These are phyloP conservation scores for Aspergillus nomiae DNA, from an alignment of 2,329 filamentous ascomycete genomes.

Conservation along the genomic window DNA sequence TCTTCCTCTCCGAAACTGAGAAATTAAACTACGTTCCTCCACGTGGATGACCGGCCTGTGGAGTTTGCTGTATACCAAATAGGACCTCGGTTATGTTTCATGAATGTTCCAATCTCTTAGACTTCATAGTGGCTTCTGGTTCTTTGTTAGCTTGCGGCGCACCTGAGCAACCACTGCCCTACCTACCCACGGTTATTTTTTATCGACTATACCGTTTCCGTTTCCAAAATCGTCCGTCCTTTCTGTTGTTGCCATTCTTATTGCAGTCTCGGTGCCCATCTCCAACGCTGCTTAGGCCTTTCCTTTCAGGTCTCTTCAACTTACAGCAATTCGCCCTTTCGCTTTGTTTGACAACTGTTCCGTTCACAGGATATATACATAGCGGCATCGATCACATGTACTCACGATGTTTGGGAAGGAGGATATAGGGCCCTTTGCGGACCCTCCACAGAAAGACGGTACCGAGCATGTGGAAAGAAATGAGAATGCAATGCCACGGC, in stretches of 20 bases:
- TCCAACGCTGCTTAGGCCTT: background rate
- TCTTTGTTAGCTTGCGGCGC: background rate
- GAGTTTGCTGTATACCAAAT: background rate
- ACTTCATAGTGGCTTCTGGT: background rate
- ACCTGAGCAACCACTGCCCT: constrained; percentile 2
- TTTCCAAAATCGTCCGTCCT: background rate
- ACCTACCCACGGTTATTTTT: constrained; percentile 5
- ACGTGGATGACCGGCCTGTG: background rate
- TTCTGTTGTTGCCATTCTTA: background rate
- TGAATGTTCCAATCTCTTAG: background rate
- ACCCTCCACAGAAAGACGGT: constrained; percentile 9
- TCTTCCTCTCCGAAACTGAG: background rate
- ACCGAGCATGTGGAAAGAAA: constrained; percentile 17
- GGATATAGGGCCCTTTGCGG: constrained; percentile 7
- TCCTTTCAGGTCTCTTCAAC: background rate
- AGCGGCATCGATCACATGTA: background rate
- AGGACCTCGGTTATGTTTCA: background rate
- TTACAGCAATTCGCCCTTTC: background rate
- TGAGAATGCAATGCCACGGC: constrained; percentile 26
- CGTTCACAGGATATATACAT: background rate
- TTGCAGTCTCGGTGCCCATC: background rate
- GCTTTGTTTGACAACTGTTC: background rate
- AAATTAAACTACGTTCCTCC: background rate
- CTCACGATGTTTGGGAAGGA: constrained; percentile 13
- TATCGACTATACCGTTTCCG: background rate